Evolutionary conservation across 768 basidiomycete species (phyloP).

Genomic region (Mycena kentingensis): DNA sequence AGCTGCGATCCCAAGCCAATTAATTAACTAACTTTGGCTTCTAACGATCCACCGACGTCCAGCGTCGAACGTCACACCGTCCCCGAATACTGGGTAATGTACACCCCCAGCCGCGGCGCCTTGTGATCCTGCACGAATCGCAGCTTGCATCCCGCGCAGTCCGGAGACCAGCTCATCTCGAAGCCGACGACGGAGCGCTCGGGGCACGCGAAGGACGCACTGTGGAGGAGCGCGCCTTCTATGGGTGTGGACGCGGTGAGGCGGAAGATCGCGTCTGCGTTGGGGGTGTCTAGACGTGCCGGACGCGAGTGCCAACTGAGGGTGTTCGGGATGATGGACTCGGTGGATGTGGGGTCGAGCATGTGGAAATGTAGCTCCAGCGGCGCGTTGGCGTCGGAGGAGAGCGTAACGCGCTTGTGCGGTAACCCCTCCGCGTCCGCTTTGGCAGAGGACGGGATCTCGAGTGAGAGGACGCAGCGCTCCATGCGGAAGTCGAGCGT

Average conservation of each 20-base stretch:
- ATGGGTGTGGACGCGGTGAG: background rate
- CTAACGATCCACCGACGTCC: too few species aligned
- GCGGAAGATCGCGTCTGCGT: background rate
- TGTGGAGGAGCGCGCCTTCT: background rate
- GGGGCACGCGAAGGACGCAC: background rate
- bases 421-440: background rate
- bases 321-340: background rate
- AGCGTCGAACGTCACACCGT: too few species aligned
- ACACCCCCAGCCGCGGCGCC: constrained; percentile 7
- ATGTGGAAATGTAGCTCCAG: background rate
- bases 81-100: too few species aligned
- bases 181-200: background rate
- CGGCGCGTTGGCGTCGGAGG: background rate
- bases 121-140: constrained; percentile 7
- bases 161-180: background rate
- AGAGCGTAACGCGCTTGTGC: background rate
- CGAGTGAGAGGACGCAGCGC: constrained; percentile 7
- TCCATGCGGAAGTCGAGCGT: constrained; percentile 21
- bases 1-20: too few species aligned
- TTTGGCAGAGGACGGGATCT: background rate
- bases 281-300: background rate
- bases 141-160: background rate
- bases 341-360: background rate
- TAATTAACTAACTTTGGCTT: too few species aligned
- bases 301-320: constrained; percentile 3